Conservation (phyloP, 179 eudicot species). For the Carnegiea gigantea region DNA sequence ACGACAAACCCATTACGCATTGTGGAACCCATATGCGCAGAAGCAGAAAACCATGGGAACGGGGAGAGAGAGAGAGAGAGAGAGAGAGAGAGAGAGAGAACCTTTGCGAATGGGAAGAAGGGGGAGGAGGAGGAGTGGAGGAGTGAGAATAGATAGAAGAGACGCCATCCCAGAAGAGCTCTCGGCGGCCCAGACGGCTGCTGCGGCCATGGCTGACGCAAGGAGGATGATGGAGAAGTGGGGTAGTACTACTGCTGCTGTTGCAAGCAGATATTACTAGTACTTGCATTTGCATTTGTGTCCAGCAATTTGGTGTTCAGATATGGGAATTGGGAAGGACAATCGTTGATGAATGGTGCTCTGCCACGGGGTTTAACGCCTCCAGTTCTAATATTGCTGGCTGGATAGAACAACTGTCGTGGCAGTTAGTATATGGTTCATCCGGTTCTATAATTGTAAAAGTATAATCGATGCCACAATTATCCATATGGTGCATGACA, state of each 20-base stretch:
- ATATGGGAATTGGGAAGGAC: neutral
- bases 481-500: too few species aligned
- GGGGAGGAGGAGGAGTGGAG: slow-evolving; percentile 6
- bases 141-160: slow-evolving; percentile 34
- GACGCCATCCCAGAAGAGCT: slow-evolving; percentile 46
- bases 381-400: too few species aligned
- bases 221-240: neutral
- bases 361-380: too few species aligned
- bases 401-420: too few species aligned
- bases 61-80: neutral
- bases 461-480: too few species aligned
- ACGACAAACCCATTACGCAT: neutral
- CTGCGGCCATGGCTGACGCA: slow-evolving; percentile 7
- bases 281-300: slow-evolving; percentile 5
- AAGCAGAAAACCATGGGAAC: too few species aligned
- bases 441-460: too few species aligned
- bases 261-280: slow-evolving; percentile 2
- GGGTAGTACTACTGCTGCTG: neutral
- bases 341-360: neutral
- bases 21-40: neutral
- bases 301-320: neutral
- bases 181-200: slow-evolving; percentile 37
- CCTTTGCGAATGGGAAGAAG: slow-evolving; percentile 12
- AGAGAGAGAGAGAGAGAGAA: slow-evolving; percentile 5
- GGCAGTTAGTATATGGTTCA: too few species aligned